phyloP scores from a whole-genome alignment of 768 basidiomycete genomes.

The Serendipita sp. region DNA sequence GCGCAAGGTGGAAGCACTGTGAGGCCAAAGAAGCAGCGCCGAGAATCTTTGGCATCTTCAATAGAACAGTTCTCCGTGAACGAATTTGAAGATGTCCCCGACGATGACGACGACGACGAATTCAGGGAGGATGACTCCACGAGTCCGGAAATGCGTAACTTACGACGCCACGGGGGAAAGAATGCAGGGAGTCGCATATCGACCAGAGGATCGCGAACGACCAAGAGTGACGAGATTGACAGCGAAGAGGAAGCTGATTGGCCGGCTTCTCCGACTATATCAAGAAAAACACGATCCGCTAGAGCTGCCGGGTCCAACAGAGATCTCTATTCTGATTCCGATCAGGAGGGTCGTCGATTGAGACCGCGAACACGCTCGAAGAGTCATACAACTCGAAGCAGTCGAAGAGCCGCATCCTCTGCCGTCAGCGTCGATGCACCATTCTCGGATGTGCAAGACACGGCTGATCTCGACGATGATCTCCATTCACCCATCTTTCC shows the following conservation, averaged over 20 bases:
- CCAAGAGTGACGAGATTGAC: not conserved
- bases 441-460: not conserved
- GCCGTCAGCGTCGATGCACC: not conserved
- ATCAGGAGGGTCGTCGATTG: not conserved
- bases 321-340: not conserved
- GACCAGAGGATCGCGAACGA: not conserved
- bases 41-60: not conserved
- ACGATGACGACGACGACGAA: constrained; percentile 6
- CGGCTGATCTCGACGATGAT: not conserved
- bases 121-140: not conserved
- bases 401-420: not conserved
- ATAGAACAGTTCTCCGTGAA: not conserved
- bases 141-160: not conserved
- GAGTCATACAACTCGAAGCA: constrained; percentile 4
- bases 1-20: not conserved
- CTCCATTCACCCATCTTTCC: not conserved
- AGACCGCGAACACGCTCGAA: not conserved
- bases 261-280: not conserved
- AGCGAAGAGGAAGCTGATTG: not conserved
- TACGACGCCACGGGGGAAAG: not conserved
- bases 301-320: not conserved
- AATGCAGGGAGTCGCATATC: too few species aligned
- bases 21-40: not conserved
- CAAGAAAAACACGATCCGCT: not conserved
- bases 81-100: not conserved